Base-by-base conservation (phyloP, 2,329 filamentous ascomycete genomes). In the Monilinia aucupariae region DNA sequence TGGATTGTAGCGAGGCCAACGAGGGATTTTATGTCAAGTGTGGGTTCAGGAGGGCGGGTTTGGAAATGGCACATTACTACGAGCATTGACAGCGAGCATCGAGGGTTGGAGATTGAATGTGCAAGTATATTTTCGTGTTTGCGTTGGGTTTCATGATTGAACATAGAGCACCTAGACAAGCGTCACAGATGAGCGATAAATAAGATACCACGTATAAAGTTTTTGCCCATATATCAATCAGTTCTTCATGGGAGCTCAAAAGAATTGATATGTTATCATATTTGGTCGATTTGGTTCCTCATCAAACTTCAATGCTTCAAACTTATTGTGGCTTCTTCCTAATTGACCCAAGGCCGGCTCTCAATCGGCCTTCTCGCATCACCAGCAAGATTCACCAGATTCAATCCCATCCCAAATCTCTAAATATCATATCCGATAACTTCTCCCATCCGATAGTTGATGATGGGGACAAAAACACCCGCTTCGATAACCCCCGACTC, bases 21-120 rank as follows among this genome's bases (percentile, higher is more conserved):
- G 92, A 96, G 77, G 93, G 92, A 27, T 97, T 99, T 80, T 99
- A 99, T 76, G 83, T 96, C 76, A 97, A 97, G 82, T 97, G 94
- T 77, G 93, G 93, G 64, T 97, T 96, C 77, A 89, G 91, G 78
- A 82, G 91, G 66, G 93, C 92, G 34, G 94, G 94, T 20, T 79
- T 97, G 63, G 91, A 99, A 78, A 97, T 99, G 94, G 92, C 93
- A 50, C 91, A 96, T 80, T 96, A 96, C 78, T 94, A 96, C 59
- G 67, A 72, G 55, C 52, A 62, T 30, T 62, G 37, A 49, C 30
- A 32, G 25, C 4, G 9, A 48, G 67, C n/a, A 8, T 20, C 8
- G 30, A 25, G 13, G 27, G 45, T 22, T 45, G n/a, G 15, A 32
- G 25, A 43, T 52, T 53, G 49, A 30, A 53, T 25, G 13, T 43